These are phyloP conservation scores for Santalum album DNA, from an alignment of 164 flowering plant species.

Conservation along the genomic window DNA sequence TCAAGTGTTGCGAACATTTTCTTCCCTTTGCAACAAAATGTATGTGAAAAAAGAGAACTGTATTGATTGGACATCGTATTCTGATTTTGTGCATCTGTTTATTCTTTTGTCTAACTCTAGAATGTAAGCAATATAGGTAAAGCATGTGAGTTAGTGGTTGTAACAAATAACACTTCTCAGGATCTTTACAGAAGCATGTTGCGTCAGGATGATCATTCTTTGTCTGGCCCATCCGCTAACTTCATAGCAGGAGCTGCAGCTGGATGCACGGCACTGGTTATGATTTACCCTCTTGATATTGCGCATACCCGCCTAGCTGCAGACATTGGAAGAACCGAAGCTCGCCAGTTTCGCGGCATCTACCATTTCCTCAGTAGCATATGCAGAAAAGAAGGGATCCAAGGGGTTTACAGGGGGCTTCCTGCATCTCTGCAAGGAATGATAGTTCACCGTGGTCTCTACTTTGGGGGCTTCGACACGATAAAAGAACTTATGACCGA, in stretches of 20 bases:
- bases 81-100: no score
- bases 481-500: slow-evolving; percentile 61
- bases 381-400: slow-evolving; percentile 58
- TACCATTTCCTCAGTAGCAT: slow-evolving; percentile 70
- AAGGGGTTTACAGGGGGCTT: slow-evolving; percentile 81
- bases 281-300: slow-evolving; percentile 91
- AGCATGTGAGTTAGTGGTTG: no score
- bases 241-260: slow-evolving; percentile 91
- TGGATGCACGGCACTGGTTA: slow-evolving; percentile 81
- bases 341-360: slow-evolving; percentile 81
- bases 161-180: slow-evolving; percentile 24
- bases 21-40: no score
- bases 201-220: slow-evolving; percentile 26
- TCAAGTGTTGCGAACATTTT: no score
- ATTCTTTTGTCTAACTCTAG: no score
- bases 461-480: slow-evolving; percentile 97
- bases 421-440: slow-evolving; percentile 96
- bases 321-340: slow-evolving; percentile 62
- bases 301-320: slow-evolving; percentile 98
- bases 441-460: slow-evolving; percentile 85
- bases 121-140: no score
- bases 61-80: no score
- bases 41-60: no score
- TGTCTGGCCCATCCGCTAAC: slow-evolving; percentile 60
- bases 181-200: slow-evolving; percentile 71